Base-by-base conservation (phyloP, 306 rosid genomes). In the Cucurbita ficifolia region DNA sequence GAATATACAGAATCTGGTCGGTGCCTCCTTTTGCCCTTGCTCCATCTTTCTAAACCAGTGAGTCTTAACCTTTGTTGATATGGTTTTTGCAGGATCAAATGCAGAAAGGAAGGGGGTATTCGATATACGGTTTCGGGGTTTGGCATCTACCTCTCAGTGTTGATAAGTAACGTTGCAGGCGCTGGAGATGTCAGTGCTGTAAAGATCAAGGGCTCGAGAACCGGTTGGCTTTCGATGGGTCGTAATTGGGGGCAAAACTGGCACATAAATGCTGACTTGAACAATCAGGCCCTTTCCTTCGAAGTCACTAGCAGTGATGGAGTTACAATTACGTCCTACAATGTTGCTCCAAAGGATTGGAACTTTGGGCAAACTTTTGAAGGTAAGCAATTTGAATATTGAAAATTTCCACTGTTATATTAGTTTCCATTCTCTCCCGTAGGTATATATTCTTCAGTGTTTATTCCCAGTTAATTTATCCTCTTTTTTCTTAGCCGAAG, bases 181-280 rank as follows among this genome's bases (percentile, higher is more conserved):
- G 84, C 84, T 0, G 98, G 98, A 70, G 98, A 93, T 80, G 51
- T 93, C 5, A 58, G 70, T 16, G 94, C 84, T 0, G 90, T 90
- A 80, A 93, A 93, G 86, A 80, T 93, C 72, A 93, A 88, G 85
- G 94, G 98, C 5, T 87, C 98, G 4, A 90, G 84, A 88, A 93
- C 97, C 1, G 97, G 98, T 48, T 93, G 98, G 98, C 97, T 93
- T 79, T 77, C 92, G 7, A 90, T 93, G 97, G 98, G 98, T 49
- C 83, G 98, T 68, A 93, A 93, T 42, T 93, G 97, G 98, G 98
- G 98, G 39, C 98, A 93, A 81, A 93, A 87, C 82, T 93, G 98
- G 97, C 98, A 93, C 78, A 76, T 89, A 38, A 93, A 86, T 45
- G 89, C 94, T 1, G 92, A 88, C 46, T 78, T 93, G 68, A 88